Evolutionary conservation across 768 basidiomycete species (phyloP).

Genomic region (Lactarius sanguifluus): DNA sequence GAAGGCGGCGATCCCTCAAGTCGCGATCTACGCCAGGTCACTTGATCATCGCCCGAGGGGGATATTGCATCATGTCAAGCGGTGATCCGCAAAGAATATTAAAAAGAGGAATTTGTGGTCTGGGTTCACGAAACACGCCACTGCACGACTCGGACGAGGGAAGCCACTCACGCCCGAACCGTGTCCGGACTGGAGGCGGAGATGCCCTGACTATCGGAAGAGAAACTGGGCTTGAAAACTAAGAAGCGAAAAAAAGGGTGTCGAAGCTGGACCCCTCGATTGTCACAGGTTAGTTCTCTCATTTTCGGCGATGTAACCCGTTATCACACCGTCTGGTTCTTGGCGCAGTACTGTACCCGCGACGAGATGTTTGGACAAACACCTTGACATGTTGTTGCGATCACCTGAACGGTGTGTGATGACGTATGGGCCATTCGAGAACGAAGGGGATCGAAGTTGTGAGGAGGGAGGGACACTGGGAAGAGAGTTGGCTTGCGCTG

Average conservation of each 20-base stretch:
- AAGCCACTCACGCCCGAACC: background rate
- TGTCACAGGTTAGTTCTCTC: background rate
- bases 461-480: background rate
- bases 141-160: background rate
- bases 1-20: background rate
- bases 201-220: background rate
- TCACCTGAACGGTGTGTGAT: background rate
- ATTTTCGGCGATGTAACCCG: background rate
- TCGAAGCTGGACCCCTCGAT: background rate
- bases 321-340: background rate
- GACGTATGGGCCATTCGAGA: background rate
- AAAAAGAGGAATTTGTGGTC: background rate
- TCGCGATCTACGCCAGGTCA: background rate
- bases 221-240: background rate
- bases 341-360: background rate
- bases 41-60: background rate
- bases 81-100: background rate
- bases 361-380: background rate
- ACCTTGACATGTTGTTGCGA: background rate
- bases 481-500: background rate
- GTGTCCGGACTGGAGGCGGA: background rate
- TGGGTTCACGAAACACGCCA: conserved; percentile 1
- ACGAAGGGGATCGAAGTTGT: background rate
- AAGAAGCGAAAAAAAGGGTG: background rate
- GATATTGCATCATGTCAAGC: background rate